Evolutionary conservation across 169 alveolate species (phyloP), one percentile per base, ranked within the genome.

Genomic region (Eimeria necatrix): DNA sequence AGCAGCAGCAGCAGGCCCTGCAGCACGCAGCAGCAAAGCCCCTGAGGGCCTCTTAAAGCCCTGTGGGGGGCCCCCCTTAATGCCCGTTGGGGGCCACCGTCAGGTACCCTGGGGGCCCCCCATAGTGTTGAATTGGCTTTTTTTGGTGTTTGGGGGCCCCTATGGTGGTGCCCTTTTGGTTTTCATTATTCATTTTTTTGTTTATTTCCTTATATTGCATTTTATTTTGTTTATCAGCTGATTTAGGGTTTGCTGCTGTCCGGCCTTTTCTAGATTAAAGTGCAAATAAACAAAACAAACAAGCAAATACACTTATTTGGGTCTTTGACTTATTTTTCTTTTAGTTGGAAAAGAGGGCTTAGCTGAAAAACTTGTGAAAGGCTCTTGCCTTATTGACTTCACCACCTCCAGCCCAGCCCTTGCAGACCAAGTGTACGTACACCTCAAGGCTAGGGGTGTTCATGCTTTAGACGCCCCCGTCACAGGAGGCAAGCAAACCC

Each of bases 401-500:
- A 98, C 99, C 18, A 97, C 98, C 22, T 95, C 97, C 22, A 78
- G 96, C 22, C 98, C 99, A n/a, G 80, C 93, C 0, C 90, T 97
- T 24, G 99, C 98, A 20, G 73, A 52, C 85, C 59, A 78, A 73
- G 97, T 97, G 20, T 89, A 84, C 49, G 93, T 94, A 32, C 95
- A 88, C 51, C 97, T 97, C 10, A 51, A 49, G 74, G 73, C 87
- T 48, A 61, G 74, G 90, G 95, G 94, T 4, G 88, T 96, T 53
- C 60, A 70, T 26, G 94, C 96, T 10, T 56, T 98, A 46, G 98
- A 97, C 78, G 98, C 98, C 20, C 98, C 98, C 24, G 98, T 98
- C 9, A 90, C 97, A 32, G 99, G 99, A n/a, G 98, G 98, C 64
- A 97, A 76, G 97, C 51, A 97, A 97, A 52, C 96, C 97, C 85